These are phyloP conservation scores for Phytophthora palmivora DNA, from an alignment of 352 stramenopile genomes.

Conservation along the genomic window DNA sequence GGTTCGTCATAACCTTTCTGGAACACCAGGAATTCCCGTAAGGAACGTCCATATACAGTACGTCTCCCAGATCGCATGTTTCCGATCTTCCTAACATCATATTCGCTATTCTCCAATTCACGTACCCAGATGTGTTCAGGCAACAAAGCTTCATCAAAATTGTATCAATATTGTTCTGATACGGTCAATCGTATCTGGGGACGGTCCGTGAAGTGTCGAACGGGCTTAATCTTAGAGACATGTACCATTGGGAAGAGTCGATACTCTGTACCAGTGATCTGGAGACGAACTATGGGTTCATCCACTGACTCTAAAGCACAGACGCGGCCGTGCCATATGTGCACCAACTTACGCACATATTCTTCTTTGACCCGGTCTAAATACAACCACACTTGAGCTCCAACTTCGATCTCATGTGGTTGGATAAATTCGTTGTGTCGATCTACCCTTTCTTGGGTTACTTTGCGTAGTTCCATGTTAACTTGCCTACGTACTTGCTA, in stretches of 20 bases:
- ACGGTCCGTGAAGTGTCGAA: too few relatives aligned
- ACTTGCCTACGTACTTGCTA: not conserved
- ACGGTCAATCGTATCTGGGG: too few relatives aligned
- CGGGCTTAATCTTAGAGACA: too few relatives aligned
- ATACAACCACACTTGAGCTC: constrained; percentile 5
- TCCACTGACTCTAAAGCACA: constrained; percentile 10
- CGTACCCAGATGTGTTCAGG: constrained; percentile 24
- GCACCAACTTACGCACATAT: constrained; percentile 28
- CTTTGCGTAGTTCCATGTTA: not conserved
- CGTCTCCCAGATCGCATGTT: constrained; percentile 2
- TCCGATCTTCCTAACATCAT: constrained; percentile 10
- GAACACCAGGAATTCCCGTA: constrained; percentile 13
- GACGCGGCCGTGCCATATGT: not conserved
- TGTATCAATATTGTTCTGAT: too few relatives aligned
- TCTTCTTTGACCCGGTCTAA: constrained; percentile 8
- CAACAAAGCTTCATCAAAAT: too few relatives aligned
- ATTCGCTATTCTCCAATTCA: not conserved
- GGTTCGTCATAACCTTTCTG: constrained; percentile 19
- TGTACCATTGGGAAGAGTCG: constrained; percentile 22
- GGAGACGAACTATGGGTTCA: constrained; percentile 15
- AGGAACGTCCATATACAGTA: constrained; percentile 5
- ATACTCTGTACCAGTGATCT: constrained; percentile 10
- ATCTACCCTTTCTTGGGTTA: not conserved
- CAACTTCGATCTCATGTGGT: not conserved
- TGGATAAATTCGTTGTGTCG: not conserved